phyloP scores from a whole-genome alignment of 2,329 filamentous ascomycete genomes.

The Penicillium psychrosexuale region DNA sequence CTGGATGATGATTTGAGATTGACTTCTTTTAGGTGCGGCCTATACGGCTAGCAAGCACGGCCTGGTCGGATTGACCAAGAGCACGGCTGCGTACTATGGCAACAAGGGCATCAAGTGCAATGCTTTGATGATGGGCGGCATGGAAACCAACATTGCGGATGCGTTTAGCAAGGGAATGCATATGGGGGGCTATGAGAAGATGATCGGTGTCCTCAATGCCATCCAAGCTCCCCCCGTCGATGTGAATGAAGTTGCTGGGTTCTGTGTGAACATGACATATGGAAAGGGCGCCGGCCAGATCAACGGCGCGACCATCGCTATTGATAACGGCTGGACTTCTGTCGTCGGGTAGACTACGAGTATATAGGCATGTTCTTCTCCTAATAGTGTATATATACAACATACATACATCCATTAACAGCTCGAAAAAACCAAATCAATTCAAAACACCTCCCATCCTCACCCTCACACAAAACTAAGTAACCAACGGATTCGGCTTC shows the following conservation, averaged over 20 bases:
- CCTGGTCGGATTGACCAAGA: slow-evolving; percentile 54
- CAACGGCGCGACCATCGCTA: slow-evolving; percentile 31
- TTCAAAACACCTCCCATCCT: neutral
- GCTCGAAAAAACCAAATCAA: neutral
- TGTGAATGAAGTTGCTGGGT: slow-evolving; percentile 27
- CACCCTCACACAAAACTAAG: neutral
- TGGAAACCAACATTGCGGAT: slow-evolving; percentile 55
- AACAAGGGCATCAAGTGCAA: slow-evolving; percentile 54
- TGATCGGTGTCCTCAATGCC: slow-evolving; percentile 12
- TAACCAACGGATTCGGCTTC: slow-evolving; percentile 7
- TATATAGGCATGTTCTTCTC: neutral
- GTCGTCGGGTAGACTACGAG: slow-evolving; percentile 14
- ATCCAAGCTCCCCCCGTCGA: slow-evolving; percentile 20
- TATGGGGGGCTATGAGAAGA: slow-evolving; percentile 23
- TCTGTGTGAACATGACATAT: slow-evolving; percentile 27
- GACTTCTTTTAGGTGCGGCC: slow-evolving; percentile 39
- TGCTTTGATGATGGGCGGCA: slow-evolving; percentile 53
- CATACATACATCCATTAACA: neutral
- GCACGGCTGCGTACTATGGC: slow-evolving; percentile 57
- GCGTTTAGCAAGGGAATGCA: slow-evolving; percentile 36
- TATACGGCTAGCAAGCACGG: slow-evolving; percentile 57
- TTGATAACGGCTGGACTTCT: slow-evolving; percentile 30
- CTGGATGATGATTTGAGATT: neutral
- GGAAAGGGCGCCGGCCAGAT: slow-evolving; percentile 27
- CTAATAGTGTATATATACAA: neutral